These are phyloP conservation scores for Miscanthus lutarioriparius DNA, from an alignment of 176 grass and related monocot species.

Conservation along the genomic window DNA sequence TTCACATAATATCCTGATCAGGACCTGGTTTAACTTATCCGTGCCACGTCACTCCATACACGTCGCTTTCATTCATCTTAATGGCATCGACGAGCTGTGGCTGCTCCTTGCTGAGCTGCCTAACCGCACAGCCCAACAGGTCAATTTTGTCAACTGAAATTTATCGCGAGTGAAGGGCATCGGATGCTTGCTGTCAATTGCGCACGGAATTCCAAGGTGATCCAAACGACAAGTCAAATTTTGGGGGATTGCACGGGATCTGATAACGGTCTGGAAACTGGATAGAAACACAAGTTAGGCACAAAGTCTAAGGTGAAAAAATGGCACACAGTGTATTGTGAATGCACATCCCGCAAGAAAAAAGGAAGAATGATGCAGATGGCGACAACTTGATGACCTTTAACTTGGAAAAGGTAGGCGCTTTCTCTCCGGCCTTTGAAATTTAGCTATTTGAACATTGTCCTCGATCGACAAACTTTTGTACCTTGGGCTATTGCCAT, in stretches of 20 bases:
- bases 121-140: neutral
- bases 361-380: neutral
- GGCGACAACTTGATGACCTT: neutral
- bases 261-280: conserved; percentile 7
- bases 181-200: conserved; percentile 3
- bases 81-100: neutral
- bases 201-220: conserved; percentile 11
- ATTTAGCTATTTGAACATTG: neutral
- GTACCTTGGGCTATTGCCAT: neutral
- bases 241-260: neutral
- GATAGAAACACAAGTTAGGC: conserved; percentile 16
- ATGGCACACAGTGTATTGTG: neutral
- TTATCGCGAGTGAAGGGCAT: neutral
- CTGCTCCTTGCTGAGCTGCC: conserved; percentile 21
- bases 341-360: neutral
- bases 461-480: neutral
- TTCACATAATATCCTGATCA: conserved; percentile 37
- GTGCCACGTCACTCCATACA: conserved; percentile 13
- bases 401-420: neutral
- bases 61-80: conserved; percentile 7
- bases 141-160: conserved; percentile 4
- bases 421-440: neutral
- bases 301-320: neutral
- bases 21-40: neutral
- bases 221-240: conserved; percentile 27